Percentiles rank a stretch among this genome's conserved stretches.
Conservation (phyloP, 352 stramenopile species). For the Albugo laibachii region DNA sequence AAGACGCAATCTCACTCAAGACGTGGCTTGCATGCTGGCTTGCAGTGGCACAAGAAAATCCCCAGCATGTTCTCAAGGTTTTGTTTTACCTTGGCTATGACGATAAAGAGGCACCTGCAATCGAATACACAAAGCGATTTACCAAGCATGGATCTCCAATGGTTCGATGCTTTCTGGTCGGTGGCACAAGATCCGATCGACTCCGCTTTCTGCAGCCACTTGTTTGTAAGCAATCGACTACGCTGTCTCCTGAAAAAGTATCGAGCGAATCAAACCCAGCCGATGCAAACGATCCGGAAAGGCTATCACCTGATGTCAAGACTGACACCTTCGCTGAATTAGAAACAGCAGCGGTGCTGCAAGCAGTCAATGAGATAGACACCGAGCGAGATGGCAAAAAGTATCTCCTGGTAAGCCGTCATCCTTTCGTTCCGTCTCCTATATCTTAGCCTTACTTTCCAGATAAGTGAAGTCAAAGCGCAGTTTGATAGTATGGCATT, state of each 20-base stretch:
- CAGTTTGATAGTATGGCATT: not conserved
- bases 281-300: slow-evolving; percentile 28
- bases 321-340: slow-evolving; percentile 25
- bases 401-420: slow-evolving; percentile 38
- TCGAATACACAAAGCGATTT: slow-evolving; percentile 34
- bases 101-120: slow-evolving; percentile 33
- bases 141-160: not conserved
- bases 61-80: slow-evolving; percentile 45
- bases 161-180: slow-evolving; percentile 5
- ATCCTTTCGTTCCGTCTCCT: not conserved
- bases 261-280: slow-evolving; percentile 19
- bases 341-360: slow-evolving; percentile 12
- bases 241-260: not conserved
- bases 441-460: slow-evolving; percentile 1
- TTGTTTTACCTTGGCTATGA: slow-evolving; percentile 74
- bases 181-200: not conserved
- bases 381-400: slow-evolving; percentile 27
- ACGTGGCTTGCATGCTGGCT: slow-evolving; percentile 55
- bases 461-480: slow-evolving; percentile 32
- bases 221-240: slow-evolving; percentile 1
- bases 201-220: not conserved
- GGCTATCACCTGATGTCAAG: slow-evolving; percentile 54
- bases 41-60: slow-evolving; percentile 56
- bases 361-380: slow-evolving; percentile 28
- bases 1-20: slow-evolving; percentile 23